Evolutionary conservation across 2,329 filamentous ascomycete species (phyloP).

Genomic region (Fusarium mexicanum): DNA sequence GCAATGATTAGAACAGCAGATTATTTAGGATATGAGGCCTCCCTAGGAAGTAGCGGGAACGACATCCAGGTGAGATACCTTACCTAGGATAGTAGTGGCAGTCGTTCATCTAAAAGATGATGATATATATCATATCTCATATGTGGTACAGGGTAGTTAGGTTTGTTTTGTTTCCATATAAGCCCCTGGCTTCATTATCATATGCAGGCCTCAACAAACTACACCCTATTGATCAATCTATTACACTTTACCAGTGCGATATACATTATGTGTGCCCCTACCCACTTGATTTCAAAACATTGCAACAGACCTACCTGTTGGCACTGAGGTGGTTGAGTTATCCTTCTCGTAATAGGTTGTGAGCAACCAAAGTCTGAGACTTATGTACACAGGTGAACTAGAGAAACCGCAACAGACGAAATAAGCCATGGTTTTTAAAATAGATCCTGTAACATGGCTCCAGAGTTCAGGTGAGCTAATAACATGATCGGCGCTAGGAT

Average conservation of each 20-base stretch:
- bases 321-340: neutral
- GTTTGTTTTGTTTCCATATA: neutral
- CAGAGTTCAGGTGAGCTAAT: slow-evolving; percentile 6
- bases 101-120: too few relatives aligned
- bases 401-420: neutral
- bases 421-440: neutral
- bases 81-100: too few relatives aligned
- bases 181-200: neutral
- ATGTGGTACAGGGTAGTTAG: too few relatives aligned
- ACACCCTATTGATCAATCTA: neutral
- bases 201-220: neutral
- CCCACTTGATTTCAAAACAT: neutral
- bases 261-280: too few relatives aligned
- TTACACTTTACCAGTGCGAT: neutral
- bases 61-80: too few relatives aligned
- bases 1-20: neutral
- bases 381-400: neutral
- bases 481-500: slow-evolving; percentile 21
- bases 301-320: neutral
- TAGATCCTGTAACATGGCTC: neutral
- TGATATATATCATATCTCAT: too few relatives aligned
- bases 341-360: neutral
- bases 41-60: neutral
- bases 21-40: neutral
- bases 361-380: neutral